These are phyloP conservation scores for Geopyxis carbonaria DNA, from an alignment of 495 filamentous ascomycete species.

Conservation along the genomic window DNA sequence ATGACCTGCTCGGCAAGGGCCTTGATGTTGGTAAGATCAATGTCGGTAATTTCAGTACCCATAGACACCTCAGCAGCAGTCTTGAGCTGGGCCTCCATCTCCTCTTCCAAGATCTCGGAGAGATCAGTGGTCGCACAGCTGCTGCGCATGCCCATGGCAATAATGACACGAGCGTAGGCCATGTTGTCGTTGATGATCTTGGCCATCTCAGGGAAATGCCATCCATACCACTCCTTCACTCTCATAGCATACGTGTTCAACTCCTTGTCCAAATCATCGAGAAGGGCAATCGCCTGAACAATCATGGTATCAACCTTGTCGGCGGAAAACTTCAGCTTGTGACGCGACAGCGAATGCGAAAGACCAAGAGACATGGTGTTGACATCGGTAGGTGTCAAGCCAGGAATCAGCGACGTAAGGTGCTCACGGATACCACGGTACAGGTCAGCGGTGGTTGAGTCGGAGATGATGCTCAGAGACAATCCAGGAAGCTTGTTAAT, in stretches of 20 bases:
- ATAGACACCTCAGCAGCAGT: conserved; percentile 88
- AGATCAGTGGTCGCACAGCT: conserved; percentile 63
- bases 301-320: conserved; percentile 99
- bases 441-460: conserved; percentile 68
- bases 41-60: conserved; percentile 84
- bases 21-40: conserved; percentile 82
- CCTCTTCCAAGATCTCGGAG: conserved; percentile 83
- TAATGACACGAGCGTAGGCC: conserved; percentile 74
- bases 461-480: conserved; percentile 68
- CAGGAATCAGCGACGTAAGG: conserved; percentile 78
- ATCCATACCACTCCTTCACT: conserved; percentile 99
- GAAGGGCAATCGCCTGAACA: conserved; percentile 80
- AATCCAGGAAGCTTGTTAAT: conserved; percentile 86
- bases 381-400: conserved; percentile 66
- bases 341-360: conserved; percentile 90
- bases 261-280: conserved; percentile 97
- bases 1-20: conserved; percentile 86
- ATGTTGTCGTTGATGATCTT: conserved; percentile 96
- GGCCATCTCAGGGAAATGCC: conserved; percentile 97
- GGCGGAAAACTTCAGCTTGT: conserved; percentile 96
- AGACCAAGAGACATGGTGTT: conserved; percentile 88
- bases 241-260: conserved; percentile 97
- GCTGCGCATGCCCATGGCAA: conserved; percentile 71
- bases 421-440: conserved; percentile 88
- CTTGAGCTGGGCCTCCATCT: conserved; percentile 86